Base-by-base conservation (phyloP, 2,329 filamentous ascomycete genomes). In the Aspergillus japonicus region DNA sequence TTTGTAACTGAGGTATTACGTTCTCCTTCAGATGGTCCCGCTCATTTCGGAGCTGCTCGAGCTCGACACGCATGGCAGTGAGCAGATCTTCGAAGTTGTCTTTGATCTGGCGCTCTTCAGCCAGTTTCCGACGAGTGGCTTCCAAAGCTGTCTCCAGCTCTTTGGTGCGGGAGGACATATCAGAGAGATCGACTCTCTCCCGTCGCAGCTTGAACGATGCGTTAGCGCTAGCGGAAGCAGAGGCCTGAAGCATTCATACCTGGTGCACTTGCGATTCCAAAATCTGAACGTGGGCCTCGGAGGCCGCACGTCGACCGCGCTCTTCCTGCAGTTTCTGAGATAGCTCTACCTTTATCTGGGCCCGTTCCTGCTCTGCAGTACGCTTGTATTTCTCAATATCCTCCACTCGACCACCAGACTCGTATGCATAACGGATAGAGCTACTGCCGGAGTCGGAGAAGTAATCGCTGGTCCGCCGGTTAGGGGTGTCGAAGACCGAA, bases 391-490 rank as follows among this genome's bases (percentile, higher is more conserved):
- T 91, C 62, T 96, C 91, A 35, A 97, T 80, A 73, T 97, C 91
- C 69, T 89, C 86, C 33, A 76, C 78, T 50, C 84, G 82, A 14
- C 77, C 78, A 47, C 67, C 67, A 61, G 85, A 81, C 50, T 91
- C 89, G 62, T 84, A 80, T 1, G 89, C 88, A 70, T 88, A 89
- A 69, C 92, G 90, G 56, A 91, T 84, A 1, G 92, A 94, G 74
- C 92, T 94, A 59, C 91, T 89, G 33, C 95, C 95, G 5, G 93
- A 96, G 75, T 99, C 95, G 2, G 95, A 99, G 74, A 95, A 99
- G 78, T 99, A 98, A 77, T 99, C 95, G 77, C 95, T 98, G 10
- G 91, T 96, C 62, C 94, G 86, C 73, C 90, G 89, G 64, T 85
- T 87, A 29, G 83, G 72, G 1, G 56, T 61, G n/a, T 81, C 75